Evolutionary conservation across 1,284 basidiomycete species (phyloP).

Genomic region (Apiotrichum siamense): DNA sequence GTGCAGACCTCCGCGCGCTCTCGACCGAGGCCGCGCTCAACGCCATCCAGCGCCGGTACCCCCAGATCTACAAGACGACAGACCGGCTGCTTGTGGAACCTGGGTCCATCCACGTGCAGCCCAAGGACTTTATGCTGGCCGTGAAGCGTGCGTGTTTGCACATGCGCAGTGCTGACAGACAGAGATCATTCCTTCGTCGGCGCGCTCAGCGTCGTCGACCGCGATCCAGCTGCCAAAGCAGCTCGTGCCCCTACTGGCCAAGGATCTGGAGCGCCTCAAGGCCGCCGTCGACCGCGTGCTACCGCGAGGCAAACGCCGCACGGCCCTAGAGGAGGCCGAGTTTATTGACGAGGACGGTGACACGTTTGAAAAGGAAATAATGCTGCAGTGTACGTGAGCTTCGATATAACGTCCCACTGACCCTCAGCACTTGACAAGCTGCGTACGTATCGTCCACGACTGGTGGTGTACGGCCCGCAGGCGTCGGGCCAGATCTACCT

Average conservation of each 20-base stretch:
- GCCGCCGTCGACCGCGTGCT: constrained; percentile 62
- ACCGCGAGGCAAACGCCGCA: constrained; percentile 66
- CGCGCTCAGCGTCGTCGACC: constrained; percentile 76
- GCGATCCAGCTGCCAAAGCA: constrained; percentile 81
- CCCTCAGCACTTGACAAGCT: constrained; percentile 81
- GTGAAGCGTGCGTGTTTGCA: constrained; percentile 70
- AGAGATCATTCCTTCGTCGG: constrained; percentile 92
- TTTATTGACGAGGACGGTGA: constrained; percentile 70
- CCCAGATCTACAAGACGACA: constrained; percentile 91
- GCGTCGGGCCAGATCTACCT: constrained; percentile 91
- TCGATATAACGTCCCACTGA: not conserved
- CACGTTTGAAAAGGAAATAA: constrained; percentile 72
- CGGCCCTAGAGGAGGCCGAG: constrained; percentile 87
- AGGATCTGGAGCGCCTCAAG: constrained; percentile 66
- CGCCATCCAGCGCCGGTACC: constrained; percentile 91
- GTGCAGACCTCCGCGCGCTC: constrained; percentile 90
- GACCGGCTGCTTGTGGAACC: constrained; percentile 82
- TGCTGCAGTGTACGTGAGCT: constrained; percentile 66
- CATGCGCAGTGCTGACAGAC: constrained; percentile 7
- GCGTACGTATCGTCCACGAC: constrained; percentile 81
- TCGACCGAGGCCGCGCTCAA: constrained; percentile 96
- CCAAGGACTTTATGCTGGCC: constrained; percentile 96
- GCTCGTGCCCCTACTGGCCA: constrained; percentile 70
- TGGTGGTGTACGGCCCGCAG: constrained; percentile 71
- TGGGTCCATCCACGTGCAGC: constrained; percentile 74